phyloP scores from a whole-genome alignment of 768 basidiomycete genomes.

The Naganishia vishniacii region DNA sequence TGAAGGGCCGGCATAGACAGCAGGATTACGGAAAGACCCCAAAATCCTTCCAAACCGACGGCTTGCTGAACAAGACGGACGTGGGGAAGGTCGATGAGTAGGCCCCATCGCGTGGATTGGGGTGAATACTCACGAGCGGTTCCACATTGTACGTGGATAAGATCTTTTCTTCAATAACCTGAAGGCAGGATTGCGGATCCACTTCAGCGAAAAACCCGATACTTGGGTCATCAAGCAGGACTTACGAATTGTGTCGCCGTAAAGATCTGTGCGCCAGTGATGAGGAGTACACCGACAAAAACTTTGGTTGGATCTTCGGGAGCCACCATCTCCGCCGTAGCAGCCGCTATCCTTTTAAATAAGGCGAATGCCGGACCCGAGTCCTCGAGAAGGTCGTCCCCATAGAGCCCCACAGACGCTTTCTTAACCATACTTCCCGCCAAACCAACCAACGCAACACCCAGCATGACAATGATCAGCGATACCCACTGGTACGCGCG shows the following conservation, averaged over 20 bases:
- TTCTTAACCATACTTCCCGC: constrained; percentile 81
- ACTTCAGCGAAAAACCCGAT: no score
- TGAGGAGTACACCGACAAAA: constrained; percentile 69
- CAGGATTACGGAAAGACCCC: constrained; percentile 74
- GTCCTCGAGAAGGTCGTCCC: constrained; percentile 2
- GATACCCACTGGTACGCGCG: constrained; percentile 94
- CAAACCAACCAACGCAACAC: constrained; percentile 60
- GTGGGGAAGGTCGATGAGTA: no score
- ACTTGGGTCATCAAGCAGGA: no score
- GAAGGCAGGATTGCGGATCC: no score
- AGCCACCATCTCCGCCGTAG: constrained; percentile 39
- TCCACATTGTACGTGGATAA: constrained; percentile 78
- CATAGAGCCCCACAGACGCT: constrained; percentile 46
- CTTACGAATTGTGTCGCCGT: constrained; percentile 46
- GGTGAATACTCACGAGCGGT: constrained; percentile 71
- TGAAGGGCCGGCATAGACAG: constrained; percentile 70
- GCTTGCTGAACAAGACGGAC: no score
- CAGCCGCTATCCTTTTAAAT: constrained; percentile 18
- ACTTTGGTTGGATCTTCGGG: constrained; percentile 44
- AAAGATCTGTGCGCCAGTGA: constrained; percentile 90
- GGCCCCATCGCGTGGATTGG: no score
- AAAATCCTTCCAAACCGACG: constrained; percentile 90
- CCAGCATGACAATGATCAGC: constrained; percentile 65
- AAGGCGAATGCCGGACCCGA: background rate
- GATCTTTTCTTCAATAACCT: constrained; percentile 92